These are phyloP conservation scores for Echeveria elegans DNA, from an alignment of 164 flowering plant genomes.

Conservation along the genomic window DNA sequence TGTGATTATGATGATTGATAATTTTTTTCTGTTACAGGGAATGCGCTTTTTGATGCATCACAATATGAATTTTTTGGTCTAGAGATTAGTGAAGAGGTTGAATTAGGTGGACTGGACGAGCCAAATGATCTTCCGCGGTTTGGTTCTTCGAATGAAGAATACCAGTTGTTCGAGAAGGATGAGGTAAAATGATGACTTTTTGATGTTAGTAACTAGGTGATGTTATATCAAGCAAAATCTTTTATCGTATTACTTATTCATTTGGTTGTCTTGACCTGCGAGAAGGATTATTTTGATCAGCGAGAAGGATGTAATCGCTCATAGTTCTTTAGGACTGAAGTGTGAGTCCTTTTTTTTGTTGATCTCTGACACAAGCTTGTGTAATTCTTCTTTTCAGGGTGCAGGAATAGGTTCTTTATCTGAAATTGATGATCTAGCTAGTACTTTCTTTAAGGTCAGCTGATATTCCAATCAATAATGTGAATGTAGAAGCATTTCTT, in stretches of 20 bases:
- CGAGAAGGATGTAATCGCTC: neutral
- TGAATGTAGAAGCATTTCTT: neutral
- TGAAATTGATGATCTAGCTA: constrained; percentile 56
- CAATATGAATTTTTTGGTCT: constrained; percentile 64
- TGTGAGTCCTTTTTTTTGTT: neutral
- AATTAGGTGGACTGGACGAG: constrained; percentile 58
- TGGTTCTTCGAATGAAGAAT: constrained; percentile 39
- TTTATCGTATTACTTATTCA: neutral
- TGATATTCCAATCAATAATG: neutral
- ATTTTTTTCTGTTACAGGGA: constrained; percentile 25
- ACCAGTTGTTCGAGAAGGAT: constrained; percentile 31
- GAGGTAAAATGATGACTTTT: constrained; percentile 30
- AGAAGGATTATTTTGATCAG: neutral
- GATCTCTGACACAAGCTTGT: neutral
- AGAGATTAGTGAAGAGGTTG: constrained; percentile 41
- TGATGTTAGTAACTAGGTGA: neutral
- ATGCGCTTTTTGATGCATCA: constrained; percentile 50
- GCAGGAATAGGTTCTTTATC: constrained; percentile 40
- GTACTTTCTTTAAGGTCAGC: constrained; percentile 56
- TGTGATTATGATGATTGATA: neutral
- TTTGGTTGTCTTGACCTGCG: neutral
- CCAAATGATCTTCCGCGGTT: constrained; percentile 20
- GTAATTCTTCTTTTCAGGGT: constrained; percentile 21
- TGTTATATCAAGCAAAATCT: neutral
- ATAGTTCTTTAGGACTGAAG: neutral